Conservation (phyloP, 2,329 filamentous ascomycete species). For the Aspergillus clavatus region DNA sequence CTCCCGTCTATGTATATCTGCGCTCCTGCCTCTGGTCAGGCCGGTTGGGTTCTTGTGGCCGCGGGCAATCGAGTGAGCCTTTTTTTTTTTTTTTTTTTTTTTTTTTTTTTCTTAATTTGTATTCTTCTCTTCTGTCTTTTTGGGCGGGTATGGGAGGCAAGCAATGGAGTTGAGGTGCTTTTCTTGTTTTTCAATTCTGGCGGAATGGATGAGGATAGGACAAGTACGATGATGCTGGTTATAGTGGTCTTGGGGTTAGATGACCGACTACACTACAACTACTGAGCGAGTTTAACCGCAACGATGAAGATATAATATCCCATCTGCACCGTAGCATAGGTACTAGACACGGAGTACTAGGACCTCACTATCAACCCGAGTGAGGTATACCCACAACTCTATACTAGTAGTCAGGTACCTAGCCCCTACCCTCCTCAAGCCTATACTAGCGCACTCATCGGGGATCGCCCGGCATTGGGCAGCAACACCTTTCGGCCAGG, state of each 20-base stretch:
- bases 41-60: neutral
- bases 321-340: too few species aligned
- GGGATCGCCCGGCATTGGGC: too few species aligned
- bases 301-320: too few species aligned
- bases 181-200: neutral
- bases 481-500: too few species aligned
- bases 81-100: neutral
- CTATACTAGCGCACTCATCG: too few species aligned
- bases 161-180: conserved; percentile 1
- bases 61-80: neutral
- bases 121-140: neutral
- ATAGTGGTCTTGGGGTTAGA: neutral
- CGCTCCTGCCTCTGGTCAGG: neutral
- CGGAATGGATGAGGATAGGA: neutral
- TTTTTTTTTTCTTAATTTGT: neutral
- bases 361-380: too few species aligned
- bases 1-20: neutral
- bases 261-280: too few species aligned
- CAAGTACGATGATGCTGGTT: neutral
- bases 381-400: too few species aligned
- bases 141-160: neutral
- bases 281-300: too few species aligned
- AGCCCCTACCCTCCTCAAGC: too few species aligned
- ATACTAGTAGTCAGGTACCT: too few species aligned
- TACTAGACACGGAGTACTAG: too few species aligned